These are phyloP conservation scores for Gossypium laxum DNA, from an alignment of 441 rosid genomes.

Conservation along the genomic window DNA sequence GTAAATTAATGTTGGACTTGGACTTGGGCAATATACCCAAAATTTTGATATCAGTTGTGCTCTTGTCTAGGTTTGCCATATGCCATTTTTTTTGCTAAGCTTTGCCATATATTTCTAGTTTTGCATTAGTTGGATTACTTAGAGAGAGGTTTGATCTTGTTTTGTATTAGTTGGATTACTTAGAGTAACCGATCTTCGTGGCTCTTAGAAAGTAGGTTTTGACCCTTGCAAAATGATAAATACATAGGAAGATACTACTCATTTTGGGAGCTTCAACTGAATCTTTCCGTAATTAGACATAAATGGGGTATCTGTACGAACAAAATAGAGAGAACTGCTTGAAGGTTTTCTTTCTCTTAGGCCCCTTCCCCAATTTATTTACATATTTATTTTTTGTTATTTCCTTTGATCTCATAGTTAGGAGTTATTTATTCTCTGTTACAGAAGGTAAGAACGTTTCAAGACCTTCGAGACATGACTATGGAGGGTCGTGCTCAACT, in stretches of 20 bases:
- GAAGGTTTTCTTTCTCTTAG: not conserved
- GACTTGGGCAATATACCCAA: not conserved
- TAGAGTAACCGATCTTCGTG: not conserved
- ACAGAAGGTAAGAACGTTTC: constrained; percentile 87
- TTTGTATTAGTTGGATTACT: not conserved
- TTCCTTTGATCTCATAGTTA: constrained; percentile 3
- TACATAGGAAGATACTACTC: not conserved
- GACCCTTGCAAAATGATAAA: not conserved
- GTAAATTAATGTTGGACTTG: not conserved
- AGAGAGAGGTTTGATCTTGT: not conserved
- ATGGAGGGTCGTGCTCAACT: constrained; percentile 61
- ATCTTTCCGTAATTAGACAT: not conserved
- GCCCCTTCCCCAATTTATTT: not conserved
- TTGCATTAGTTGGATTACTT: too few species aligned
- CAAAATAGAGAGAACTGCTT: not conserved
- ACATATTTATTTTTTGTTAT: not conserved
- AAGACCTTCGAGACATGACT: constrained; percentile 66
- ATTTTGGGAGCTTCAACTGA: not conserved
- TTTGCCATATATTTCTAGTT: not conserved
- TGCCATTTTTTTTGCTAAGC: not conserved
- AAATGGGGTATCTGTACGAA: not conserved
- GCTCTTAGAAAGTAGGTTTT: not conserved
- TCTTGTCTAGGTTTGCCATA: not conserved
- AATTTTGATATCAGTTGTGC: not conserved
- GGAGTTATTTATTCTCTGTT: constrained; percentile 15